Base-by-base conservation (phyloP, 2,329 filamentous ascomycete species). In the Botrytis fabae region DNA sequence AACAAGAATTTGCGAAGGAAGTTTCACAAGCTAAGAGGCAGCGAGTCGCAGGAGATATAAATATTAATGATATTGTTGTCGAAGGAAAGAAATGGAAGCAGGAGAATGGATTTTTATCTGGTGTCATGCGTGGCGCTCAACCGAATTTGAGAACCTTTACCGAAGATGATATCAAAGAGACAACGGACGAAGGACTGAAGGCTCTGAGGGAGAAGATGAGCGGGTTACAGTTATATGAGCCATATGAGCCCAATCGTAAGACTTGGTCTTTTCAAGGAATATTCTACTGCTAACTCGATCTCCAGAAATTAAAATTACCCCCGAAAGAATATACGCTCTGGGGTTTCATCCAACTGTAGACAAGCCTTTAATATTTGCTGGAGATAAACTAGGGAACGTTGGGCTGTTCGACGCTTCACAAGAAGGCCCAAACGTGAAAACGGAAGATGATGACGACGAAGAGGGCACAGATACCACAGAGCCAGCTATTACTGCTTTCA, bases 391-490 rank as follows among this genome's bases (percentile, higher is more conserved):
- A 76, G 95, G 96, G 1, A 93, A 94, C 38, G 86, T 98, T 73
- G 96, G 96, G 0, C 89, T 99, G 1, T 95, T 98, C 71, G 95
- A 99, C 80, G 94, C 91, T 1, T 95, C 93, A 0, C 94, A 97
- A 76, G 87, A 88, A 4, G 84, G 84, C 2, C 79, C 87, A 64
- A 81, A 85, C 76, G 81, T 85, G 77, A 83, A 86, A n/a, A 84
- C 87, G 8, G 84, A 86, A 25, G 89, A 90, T 73, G 91, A 93
- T 20, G 88, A 89, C 73, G 91, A 93, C 14, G 88, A 89, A 42
- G 88, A 89, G 57, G 91, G 93, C 2, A 86, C 86, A 1, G 88
- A 91, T 0, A 83, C 87, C 18, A 84, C 90, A 0, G 90, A 93
- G 51, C 95, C 95, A 0, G 87, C 90, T n/a, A 93, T 98, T 25